A percentile compares a stretch with the other conserved stretches of the same genome.
Evolutionary conservation across 148 eudicot species (phyloP).

Genomic region (Mesembryanthemum crystallinum): DNA sequence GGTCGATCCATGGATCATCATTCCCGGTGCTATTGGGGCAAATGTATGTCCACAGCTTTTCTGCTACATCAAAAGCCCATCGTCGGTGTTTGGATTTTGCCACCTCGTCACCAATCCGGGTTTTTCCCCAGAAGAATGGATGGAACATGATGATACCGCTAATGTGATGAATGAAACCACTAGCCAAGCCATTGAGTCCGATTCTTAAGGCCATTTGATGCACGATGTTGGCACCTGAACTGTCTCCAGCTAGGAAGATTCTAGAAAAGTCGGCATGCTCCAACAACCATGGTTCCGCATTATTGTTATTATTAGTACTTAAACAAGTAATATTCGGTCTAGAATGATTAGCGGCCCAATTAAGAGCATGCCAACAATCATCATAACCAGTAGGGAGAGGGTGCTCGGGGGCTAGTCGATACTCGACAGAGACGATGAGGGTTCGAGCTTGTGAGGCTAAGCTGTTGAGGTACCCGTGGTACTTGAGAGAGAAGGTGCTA

Average conservation of each 20-base stretch:
- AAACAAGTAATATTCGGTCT: too few relatives aligned
- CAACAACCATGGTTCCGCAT: constrained; percentile 33
- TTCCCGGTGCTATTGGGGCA: constrained; percentile 16
- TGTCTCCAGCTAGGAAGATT: constrained; percentile 31
- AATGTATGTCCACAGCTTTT: constrained; percentile 17
- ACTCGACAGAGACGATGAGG: constrained; percentile 25
- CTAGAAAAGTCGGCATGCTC: constrained; percentile 20
- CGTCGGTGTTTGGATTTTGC: neutral
- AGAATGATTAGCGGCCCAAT: constrained; percentile 23
- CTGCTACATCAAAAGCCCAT: neutral
- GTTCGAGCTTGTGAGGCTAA: constrained; percentile 9
- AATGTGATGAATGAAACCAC: neutral
- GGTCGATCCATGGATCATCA: constrained; percentile 36
- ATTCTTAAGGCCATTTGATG: constrained; percentile 27
- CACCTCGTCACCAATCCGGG: constrained; percentile 7
- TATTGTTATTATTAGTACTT: neutral
- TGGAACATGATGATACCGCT: constrained; percentile 1
- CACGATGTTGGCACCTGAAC: constrained; percentile 25
- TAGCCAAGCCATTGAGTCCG: neutral
- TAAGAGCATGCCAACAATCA: constrained; percentile 25
- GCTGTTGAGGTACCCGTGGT: constrained; percentile 11
- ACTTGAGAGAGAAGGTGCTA: constrained; percentile 3
- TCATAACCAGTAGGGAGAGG: constrained; percentile 27
- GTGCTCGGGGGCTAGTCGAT: constrained; percentile 37
- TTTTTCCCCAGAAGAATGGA: constrained; percentile 16